Evolutionary conservation across 768 basidiomycete species (phyloP).

Genomic region (Hydnum rufescens): DNA sequence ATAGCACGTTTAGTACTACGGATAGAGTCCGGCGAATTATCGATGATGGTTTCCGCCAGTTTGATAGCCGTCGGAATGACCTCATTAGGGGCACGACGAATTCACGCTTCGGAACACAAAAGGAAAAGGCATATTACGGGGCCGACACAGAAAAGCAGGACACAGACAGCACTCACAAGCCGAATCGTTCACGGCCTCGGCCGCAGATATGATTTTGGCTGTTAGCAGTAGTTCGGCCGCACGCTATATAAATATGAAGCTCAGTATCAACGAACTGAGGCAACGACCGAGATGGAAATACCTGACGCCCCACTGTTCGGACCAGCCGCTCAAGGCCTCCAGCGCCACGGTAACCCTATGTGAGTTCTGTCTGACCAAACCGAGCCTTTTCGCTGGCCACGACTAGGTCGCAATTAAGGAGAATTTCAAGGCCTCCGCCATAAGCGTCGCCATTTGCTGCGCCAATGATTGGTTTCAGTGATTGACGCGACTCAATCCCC

Average conservation of each 20-base stretch:
- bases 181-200: slow-evolving; percentile 47
- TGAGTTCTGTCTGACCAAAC: slow-evolving; percentile 61
- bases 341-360: slow-evolving; percentile 49
- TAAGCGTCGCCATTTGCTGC: slow-evolving; percentile 57
- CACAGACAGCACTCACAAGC: slow-evolving; percentile 34
- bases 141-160: background rate
- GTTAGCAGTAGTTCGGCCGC: slow-evolving; percentile 60
- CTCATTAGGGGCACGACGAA: slow-evolving; percentile 34
- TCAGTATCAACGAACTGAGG: background rate
- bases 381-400: slow-evolving; percentile 43
- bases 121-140: background rate
- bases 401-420: slow-evolving; percentile 63
- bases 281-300: slow-evolving; percentile 4
- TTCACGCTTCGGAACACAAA: too few species aligned
- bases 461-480: slow-evolving; percentile 56
- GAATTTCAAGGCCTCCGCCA: slow-evolving; percentile 45
- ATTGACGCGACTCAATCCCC: slow-evolving; percentile 44
- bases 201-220: slow-evolving; percentile 46
- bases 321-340: slow-evolving; percentile 57
- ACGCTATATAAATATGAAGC: slow-evolving; percentile 23
- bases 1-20: slow-evolving; percentile 58
- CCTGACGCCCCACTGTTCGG: slow-evolving; percentile 55
- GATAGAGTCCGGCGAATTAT: slow-evolving; percentile 62
- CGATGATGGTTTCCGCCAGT: slow-evolving; percentile 36
- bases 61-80: slow-evolving; percentile 42